Evolutionary conservation across 345 rosid genomes (phyloP).

Genomic region (Carallia brachiata): DNA sequence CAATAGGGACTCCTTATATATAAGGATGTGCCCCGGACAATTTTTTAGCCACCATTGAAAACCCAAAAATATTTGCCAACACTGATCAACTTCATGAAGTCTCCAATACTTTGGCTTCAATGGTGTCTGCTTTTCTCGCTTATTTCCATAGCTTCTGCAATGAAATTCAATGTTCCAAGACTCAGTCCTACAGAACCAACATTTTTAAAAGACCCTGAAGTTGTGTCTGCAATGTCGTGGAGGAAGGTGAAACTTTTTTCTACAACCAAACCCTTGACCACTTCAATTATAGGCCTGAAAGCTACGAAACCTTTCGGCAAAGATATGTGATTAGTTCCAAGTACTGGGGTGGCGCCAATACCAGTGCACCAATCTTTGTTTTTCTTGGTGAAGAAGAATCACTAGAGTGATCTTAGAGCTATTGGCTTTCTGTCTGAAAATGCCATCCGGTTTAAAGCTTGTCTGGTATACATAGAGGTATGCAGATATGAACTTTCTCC

Average conservation of each 20-base stretch:
- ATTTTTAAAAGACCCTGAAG: background rate
- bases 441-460: conserved; percentile 32
- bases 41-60: background rate
- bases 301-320: conserved; percentile 37
- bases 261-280: conserved; percentile 51
- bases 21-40: background rate
- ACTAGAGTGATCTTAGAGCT: background rate
- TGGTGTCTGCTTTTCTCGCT: background rate
- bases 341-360: conserved; percentile 40
- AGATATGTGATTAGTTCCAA: conserved; percentile 34
- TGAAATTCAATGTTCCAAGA: conserved; percentile 23
- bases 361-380: conserved; percentile 36
- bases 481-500: background rate
- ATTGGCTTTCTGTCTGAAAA: conserved; percentile 36
- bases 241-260: conserved; percentile 29
- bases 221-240: conserved; percentile 4
- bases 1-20: background rate
- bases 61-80: background rate
- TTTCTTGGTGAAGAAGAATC: conserved; percentile 38
- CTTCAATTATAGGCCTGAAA: conserved; percentile 45
- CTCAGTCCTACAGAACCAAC: conserved; percentile 29
- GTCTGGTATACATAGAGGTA: conserved; percentile 44
- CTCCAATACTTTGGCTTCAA: background rate
- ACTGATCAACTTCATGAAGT: background rate
- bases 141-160: background rate